Percentiles rank a stretch among this genome's conserved stretches.
Evolutionary conservation across 148 eudicot species (phyloP).

Genomic region (Rhododendron mucronatum): DNA sequence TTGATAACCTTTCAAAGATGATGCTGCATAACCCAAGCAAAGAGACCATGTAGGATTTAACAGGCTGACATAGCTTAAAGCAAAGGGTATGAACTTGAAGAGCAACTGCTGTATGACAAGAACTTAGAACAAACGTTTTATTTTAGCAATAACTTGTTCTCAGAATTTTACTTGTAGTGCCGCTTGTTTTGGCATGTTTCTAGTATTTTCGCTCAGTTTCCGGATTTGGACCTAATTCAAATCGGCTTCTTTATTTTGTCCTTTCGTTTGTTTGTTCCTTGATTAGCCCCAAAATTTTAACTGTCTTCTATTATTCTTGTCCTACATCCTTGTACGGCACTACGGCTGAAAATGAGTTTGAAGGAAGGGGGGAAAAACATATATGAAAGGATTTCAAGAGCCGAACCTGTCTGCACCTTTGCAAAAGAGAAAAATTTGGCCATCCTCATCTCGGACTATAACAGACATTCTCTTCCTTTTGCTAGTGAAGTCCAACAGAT

Average conservation of each 20-base stretch:
- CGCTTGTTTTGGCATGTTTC: neutral
- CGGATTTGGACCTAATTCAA: neutral
- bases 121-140: neutral
- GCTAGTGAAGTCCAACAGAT: slow-evolving; percentile 83
- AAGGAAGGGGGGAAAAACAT: neutral
- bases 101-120: neutral
- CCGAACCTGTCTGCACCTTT: slow-evolving; percentile 98
- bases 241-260: neutral
- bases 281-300: neutral
- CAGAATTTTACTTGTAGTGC: neutral
- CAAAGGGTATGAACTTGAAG: neutral
- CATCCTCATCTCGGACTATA: slow-evolving; percentile 70
- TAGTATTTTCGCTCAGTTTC: neutral
- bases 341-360: neutral
- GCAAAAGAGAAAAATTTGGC: slow-evolving; percentile 74
- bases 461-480: slow-evolving; percentile 98
- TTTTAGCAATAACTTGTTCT: neutral
- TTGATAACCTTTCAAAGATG: slow-evolving; percentile 63
- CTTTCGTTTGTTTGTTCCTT: neutral
- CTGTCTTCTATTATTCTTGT: neutral
- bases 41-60: neutral
- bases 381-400: slow-evolving; percentile 8
- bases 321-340: neutral
- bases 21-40: slow-evolving; percentile 38
- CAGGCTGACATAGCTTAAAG: neutral